Evolutionary conservation across 768 basidiomycete genomes (phyloP), one percentile per base, ranked within the genome.

Genomic region (Postia placenta): DNA sequence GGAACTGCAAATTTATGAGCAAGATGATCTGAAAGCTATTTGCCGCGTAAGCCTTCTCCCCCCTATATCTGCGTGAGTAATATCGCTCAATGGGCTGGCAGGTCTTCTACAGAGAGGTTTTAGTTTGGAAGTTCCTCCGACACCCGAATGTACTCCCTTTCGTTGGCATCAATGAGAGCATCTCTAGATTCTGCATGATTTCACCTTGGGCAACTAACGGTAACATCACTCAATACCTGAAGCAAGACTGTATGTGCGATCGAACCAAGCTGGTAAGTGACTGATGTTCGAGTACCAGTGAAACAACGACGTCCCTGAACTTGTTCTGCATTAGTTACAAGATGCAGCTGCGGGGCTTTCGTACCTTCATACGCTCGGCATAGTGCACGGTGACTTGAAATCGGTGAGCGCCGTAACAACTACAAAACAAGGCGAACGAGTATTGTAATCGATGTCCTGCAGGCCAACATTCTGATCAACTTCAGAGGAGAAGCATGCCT

Each of bases 401-500:
- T 19, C 42, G 5, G 46, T 52, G 45, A 11, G 51, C 17, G 17
- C 14, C 11, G 6, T 42, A 11, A n/a, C 14, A n/a, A 33, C 30
- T 7, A 7, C 9, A 33, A 15, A 7, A 7, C 30, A 7, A 7
- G 30, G 15, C 15, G 15, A 15, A 15, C 30, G 15, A 17, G 24
- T 14, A 7, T 39, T 6, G 6, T 14, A 30, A 19, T 38, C 27
- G 46, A 38, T n/a, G 9, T 36, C 22, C 2, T 9, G 11, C 30
- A 62, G 60, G 47, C 45, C 20, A 64, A 64, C 25, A 54, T 64
- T n/a, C 42, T 62, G 9, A 52, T 64, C n/a, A 50, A 58, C 30
- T 46, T 52, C 6, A 43, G 44, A 4, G 56, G 56, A 2, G 38
- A 44, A 23, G 52, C 59, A 4, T 55, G 52, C 24, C 48, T 64